Conservation (phyloP, 192 early-diverging fungal species). For the Oehlia diaphana region DNA sequence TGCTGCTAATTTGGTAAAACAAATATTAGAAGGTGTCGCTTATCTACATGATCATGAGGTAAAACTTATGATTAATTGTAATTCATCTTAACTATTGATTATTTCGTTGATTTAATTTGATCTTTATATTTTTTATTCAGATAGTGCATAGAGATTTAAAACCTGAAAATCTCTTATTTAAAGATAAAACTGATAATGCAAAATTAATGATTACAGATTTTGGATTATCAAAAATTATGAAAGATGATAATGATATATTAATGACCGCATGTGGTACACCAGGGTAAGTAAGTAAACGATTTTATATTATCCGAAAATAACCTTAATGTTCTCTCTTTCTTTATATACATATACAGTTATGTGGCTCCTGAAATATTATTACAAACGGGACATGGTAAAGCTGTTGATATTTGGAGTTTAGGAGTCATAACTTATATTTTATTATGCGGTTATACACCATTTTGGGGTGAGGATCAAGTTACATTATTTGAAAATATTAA, state of each 20-base stretch:
- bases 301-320: not conserved
- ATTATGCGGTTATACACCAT: constrained; percentile 78
- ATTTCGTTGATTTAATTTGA: no score
- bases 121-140: constrained; percentile 22
- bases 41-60: constrained; percentile 83
- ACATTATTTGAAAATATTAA: constrained; percentile 69
- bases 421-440: constrained; percentile 91
- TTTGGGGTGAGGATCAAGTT: constrained; percentile 62
- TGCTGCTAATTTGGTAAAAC: constrained; percentile 73
- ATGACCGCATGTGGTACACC: constrained; percentile 90
- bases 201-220: constrained; percentile 90
- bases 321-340: not conserved
- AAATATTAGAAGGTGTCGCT: constrained; percentile 75
- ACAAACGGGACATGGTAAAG: constrained; percentile 86
- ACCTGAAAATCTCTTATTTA: constrained; percentile 87
- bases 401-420: constrained; percentile 95
- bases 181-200: constrained; percentile 57
- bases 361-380: constrained; percentile 85
- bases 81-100: no score
- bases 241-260: constrained; percentile 71
- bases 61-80: not conserved
- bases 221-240: constrained; percentile 76
- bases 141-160: constrained; percentile 88
- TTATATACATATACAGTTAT: constrained; percentile 40
- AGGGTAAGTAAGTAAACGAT: constrained; percentile 40